Conservation (phyloP, 495 filamentous ascomycete genomes). For the Cercophora sp. region DNA sequence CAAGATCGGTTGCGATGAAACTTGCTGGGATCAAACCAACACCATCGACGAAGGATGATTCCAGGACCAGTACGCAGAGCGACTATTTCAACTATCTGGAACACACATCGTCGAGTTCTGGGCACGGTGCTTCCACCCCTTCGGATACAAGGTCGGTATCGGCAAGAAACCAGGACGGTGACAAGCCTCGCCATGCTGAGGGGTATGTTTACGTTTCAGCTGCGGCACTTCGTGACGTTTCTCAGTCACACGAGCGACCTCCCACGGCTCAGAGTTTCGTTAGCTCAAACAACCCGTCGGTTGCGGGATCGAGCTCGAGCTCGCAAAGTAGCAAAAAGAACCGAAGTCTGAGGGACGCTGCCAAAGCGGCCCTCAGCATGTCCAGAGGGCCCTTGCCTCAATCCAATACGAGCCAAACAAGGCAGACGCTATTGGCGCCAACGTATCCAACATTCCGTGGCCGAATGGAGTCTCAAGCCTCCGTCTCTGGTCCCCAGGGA, state of each 20-base stretch:
- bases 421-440: neutral
- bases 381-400: slow-evolving; percentile 9
- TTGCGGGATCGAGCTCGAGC: slow-evolving; percentile 10
- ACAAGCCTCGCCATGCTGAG: neutral
- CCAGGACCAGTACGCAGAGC: slow-evolving; percentile 2
- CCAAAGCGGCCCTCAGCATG: slow-evolving; percentile 22
- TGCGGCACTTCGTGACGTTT: no score
- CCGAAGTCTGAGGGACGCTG: slow-evolving; percentile 26
- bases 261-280: slow-evolving; percentile 16
- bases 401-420: neutral
- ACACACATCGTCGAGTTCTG: slow-evolving; percentile 13
- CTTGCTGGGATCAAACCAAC: slow-evolving; percentile 19
- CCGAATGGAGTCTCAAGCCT: slow-evolving; percentile 14
- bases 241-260: slow-evolving; percentile 14
- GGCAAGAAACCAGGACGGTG: neutral
- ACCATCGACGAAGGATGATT: slow-evolving; percentile 12
- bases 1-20: slow-evolving; percentile 27
- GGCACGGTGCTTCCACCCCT: neutral
- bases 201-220: no score
- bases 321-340: slow-evolving; percentile 17
- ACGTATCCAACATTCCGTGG: slow-evolving; percentile 13
- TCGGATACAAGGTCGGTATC: neutral
- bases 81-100: slow-evolving; percentile 26
- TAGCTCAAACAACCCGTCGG: slow-evolving; percentile 16
- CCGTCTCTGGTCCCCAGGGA: neutral